Evolutionary conservation across 2,329 filamentous ascomycete genomes (phyloP).

Genomic region (Dendrostoma leiphaemia): DNA sequence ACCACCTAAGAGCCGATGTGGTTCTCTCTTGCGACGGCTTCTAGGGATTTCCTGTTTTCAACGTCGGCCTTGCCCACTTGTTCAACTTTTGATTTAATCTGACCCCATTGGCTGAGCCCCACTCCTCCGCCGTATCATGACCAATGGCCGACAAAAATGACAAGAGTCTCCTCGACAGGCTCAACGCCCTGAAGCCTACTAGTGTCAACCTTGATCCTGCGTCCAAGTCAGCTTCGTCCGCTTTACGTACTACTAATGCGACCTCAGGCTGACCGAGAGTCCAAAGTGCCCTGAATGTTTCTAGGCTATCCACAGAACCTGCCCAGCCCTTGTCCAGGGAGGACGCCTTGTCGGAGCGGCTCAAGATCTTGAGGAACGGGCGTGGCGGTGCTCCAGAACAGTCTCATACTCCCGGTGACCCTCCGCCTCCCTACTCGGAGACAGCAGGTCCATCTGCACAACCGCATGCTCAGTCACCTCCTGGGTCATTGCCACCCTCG

Average conservation of each 20-base stretch:
- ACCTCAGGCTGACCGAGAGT: conserved; percentile 9
- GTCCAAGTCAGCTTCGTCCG: conserved; percentile 37
- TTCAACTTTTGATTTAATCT: no score
- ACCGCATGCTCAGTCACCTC: not conserved
- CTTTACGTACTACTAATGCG: not conserved
- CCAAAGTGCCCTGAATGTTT: conserved; percentile 24
- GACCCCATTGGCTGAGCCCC: not conserved
- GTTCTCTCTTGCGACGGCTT: no score
- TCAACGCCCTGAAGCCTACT: conserved; percentile 50
- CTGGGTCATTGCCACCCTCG: not conserved
- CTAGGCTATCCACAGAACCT: conserved; percentile 38
- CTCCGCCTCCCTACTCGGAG: conserved; percentile 15
- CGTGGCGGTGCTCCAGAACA: conserved; percentile 22
- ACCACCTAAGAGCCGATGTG: no score
- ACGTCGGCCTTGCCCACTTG: no score
- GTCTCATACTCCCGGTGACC: not conserved
- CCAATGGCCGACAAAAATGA: conserved; percentile 29
- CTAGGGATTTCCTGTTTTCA: no score
- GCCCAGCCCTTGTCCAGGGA: conserved; percentile 44
- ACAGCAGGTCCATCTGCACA: not conserved
- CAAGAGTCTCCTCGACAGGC: conserved; percentile 49
- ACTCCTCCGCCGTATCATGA: not conserved
- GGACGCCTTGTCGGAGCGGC: conserved; percentile 49
- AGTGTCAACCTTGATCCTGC: conserved; percentile 33
- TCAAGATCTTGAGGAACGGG: conserved; percentile 48